phyloP scores from a whole-genome alignment of 352 stramenopile genomes.

The Thraustotheca clavata region DNA sequence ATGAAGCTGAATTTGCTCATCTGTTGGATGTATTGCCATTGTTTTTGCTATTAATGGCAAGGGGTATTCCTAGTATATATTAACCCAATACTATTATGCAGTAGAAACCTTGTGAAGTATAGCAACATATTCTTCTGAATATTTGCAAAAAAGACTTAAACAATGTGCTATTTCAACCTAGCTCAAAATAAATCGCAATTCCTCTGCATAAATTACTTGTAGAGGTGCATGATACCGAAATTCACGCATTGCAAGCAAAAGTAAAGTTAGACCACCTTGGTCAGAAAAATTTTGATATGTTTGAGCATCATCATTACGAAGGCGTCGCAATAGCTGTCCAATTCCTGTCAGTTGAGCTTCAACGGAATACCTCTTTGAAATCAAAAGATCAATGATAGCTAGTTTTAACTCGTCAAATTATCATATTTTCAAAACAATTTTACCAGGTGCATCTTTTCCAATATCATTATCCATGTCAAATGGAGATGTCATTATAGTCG shows the following conservation, averaged over 20 bases:
- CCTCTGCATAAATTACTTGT: not conserved
- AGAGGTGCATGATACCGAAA: constrained; percentile 14
- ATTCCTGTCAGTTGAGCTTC: constrained; percentile 2
- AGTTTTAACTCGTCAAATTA: too few species aligned
- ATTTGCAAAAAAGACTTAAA: constrained; percentile 7
- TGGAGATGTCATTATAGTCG: not conserved
- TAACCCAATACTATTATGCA: not conserved
- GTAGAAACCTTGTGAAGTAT: not conserved
- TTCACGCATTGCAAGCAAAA: constrained; percentile 6
- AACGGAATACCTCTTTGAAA: not conserved
- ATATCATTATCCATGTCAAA: not conserved
- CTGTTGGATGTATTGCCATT: constrained; percentile 17
- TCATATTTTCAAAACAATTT: not conserved
- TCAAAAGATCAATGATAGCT: constrained; percentile 7
- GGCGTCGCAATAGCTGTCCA: not conserved
- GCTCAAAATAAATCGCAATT: not conserved
- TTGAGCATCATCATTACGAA: constrained; percentile 5
- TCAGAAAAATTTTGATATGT: not conserved
- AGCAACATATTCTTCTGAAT: constrained; percentile 2
- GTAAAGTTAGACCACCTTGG: not conserved
- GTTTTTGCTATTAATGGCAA: constrained; percentile 15
- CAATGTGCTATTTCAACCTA: constrained; percentile 15
- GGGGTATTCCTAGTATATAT: constrained; percentile 2
- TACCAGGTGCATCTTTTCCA: not conserved
- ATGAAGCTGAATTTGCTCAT: constrained; percentile 10